These are phyloP conservation scores for Pythium dissotocum DNA, from an alignment of 352 stramenopile genomes.

Conservation along the genomic window DNA sequence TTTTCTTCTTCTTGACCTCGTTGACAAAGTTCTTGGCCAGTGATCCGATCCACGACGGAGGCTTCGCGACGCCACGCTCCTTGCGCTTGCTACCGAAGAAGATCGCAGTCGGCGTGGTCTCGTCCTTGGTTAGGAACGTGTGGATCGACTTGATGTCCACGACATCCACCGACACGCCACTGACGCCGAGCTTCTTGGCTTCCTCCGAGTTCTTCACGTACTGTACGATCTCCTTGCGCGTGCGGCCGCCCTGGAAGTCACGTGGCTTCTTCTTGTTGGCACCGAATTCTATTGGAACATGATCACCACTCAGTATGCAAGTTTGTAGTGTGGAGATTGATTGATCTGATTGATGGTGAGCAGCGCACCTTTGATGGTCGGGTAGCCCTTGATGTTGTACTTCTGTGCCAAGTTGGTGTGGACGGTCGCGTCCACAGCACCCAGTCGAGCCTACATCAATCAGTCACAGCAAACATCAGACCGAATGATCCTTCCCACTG, in stretches of 20 bases:
- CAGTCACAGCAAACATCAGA: not conserved
- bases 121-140: constrained; percentile 53
- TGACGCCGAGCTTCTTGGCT: constrained; percentile 69
- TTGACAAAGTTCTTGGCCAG: constrained; percentile 60
- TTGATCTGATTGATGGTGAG: too few relatives aligned
- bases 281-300: constrained; percentile 52
- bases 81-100: constrained; percentile 62
- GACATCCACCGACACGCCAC: constrained; percentile 41
- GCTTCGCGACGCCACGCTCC: constrained; percentile 40
- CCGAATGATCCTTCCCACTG: not conserved
- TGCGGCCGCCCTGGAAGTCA: constrained; percentile 72
- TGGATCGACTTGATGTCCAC: constrained; percentile 57
- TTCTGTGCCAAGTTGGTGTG: constrained; percentile 68
- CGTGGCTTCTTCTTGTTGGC: constrained; percentile 78
- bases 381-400: constrained; percentile 77
- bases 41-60: constrained; percentile 54
- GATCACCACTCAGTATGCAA: not conserved
- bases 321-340: not conserved
- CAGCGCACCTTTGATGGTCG: constrained; percentile 68
- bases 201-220: constrained; percentile 72
- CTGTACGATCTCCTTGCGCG: constrained; percentile 61
- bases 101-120: constrained; percentile 55
- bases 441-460: constrained; percentile 55
- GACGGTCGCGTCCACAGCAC: constrained; percentile 64
- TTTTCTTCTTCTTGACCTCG: constrained; percentile 58